Percentiles rank a stretch among this genome's conserved stretches.
Evolutionary conservation across 1,284 basidiomycete genomes (phyloP).

Genomic region (Fistulinella cinereoalba): DNA sequence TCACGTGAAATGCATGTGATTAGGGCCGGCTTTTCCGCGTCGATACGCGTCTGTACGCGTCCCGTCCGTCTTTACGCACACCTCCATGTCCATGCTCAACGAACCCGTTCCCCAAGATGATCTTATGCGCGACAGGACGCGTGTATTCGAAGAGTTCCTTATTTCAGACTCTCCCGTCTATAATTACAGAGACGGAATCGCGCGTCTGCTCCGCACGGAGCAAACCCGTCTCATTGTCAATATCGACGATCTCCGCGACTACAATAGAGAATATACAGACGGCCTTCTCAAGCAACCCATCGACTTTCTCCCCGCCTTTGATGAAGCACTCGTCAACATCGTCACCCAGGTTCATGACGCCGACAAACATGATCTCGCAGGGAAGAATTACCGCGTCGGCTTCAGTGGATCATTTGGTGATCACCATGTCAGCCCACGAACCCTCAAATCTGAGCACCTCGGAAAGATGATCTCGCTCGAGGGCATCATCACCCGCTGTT

Average conservation of each 20-base stretch:
- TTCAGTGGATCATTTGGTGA: conserved; percentile 98
- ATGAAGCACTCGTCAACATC: conserved; percentile 78
- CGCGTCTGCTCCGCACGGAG: conserved; percentile 81
- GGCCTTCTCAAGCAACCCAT: conserved; percentile 88
- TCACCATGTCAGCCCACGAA: conserved; percentile 95
- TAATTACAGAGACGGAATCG: conserved; percentile 88
- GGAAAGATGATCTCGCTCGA: conserved; percentile 97
- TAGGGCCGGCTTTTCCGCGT: conserved; percentile 32
- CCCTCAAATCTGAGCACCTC: conserved; percentile 83
- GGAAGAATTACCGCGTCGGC: conserved; percentile 85
- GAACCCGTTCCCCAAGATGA: conserved; percentile 65
- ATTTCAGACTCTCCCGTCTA: conserved; percentile 71
- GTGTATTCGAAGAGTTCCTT: conserved; percentile 87
- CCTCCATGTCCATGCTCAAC: conserved; percentile 58
- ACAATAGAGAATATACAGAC: conserved; percentile 78
- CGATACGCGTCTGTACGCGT: conserved; percentile 18
- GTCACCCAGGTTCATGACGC: conserved; percentile 76
- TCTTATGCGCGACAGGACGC: conserved; percentile 69
- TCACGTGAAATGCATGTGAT: conserved; percentile 9
- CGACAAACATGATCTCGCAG: conserved; percentile 80
- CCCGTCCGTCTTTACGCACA: conserved; percentile 6
- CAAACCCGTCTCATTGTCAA: conserved; percentile 93
- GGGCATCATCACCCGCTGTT: conserved; percentile 98
- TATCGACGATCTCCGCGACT: conserved; percentile 94
- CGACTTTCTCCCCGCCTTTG: conserved; percentile 90